Evolutionary conservation across 257 asterid genomes (phyloP), one percentile per base, ranked within the genome.

Genomic region (Solanum lycopersicoides): DNA sequence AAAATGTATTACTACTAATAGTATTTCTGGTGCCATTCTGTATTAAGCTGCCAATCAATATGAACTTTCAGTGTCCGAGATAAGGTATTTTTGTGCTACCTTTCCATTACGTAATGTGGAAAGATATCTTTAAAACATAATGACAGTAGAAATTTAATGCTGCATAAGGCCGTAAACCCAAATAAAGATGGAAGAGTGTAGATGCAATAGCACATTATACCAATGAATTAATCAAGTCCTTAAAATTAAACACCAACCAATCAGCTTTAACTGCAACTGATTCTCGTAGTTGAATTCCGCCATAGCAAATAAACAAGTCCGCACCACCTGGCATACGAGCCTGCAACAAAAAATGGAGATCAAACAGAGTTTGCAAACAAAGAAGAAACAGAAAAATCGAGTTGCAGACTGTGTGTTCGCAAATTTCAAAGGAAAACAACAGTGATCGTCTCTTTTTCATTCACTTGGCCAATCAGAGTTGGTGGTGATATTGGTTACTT

Each of bases 241-340:
- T 92, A 87, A 94, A 95, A 87, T 92, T 92, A 91, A 92, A 93
- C 53, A 95, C 98, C 85, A 96, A 92, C 99, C 99, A 96, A 93
- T 96, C 98, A 86, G 98, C 98, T 87, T 92, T 94, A 56, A 95
- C 94, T 37, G 99, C 99, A 90, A 95, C 98, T 6, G 91, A 32
- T 86, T 95, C 95, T 75, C 98, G 95, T 68, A 90, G 95, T 83
- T 95, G 96, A 91, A 94, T 93, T 83, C 99, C 98, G 1, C 93
- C 98, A 13, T 95, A 96, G 92, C 99, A 96, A 85, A 94, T 75
- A 35, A 93, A 96, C 93, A 95, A 90, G 95, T 95, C 96, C 4
- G 98, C 98, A 25, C 98, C 97, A 83, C 98, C 99, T 7, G 98
- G 98, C 90, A 92, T 87, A 83, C 98, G 96, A 85, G 99, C 98